Percentiles rank a stretch among this genome's conserved stretches.
Conservation (phyloP, 148 eudicot genomes). For the Heliosperma pusillum region DNA sequence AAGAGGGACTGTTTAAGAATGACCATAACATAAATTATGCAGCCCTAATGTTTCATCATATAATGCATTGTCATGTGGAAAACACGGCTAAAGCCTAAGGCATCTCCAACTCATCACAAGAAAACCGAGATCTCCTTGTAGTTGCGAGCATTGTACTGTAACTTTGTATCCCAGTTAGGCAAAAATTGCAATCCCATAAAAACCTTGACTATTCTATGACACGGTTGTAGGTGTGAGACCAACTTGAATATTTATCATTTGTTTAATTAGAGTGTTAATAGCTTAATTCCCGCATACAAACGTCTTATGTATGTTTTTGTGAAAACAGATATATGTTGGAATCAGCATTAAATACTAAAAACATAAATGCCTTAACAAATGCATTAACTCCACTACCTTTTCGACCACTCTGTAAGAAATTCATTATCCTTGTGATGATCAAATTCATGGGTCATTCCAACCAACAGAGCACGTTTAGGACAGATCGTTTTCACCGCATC, state of each 20-base stretch:
- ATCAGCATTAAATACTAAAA: not conserved
- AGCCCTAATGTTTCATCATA: no score
- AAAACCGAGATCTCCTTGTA: no score
- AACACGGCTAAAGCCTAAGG: no score
- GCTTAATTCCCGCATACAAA: not conserved
- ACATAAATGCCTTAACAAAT: not conserved
- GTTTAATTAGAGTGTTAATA: not conserved
- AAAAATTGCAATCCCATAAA: no score
- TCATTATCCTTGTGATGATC: conserved; percentile 78
- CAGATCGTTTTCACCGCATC: conserved; percentile 76
- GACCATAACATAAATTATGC: no score
- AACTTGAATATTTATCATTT: no score
- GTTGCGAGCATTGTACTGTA: no score
- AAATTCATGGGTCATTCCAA: conserved; percentile 95
- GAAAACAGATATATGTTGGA: not conserved
- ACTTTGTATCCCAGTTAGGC: no score
- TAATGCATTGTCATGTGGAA: no score
- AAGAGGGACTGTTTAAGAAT: no score
- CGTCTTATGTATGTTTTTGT: not conserved
- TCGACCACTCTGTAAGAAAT: conserved; percentile 78
- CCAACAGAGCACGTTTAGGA: conserved; percentile 79
- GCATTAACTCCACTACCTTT: conserved; percentile 42
- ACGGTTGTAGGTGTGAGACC: not conserved
- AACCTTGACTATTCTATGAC: not conserved
- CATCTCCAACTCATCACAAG: no score